These are phyloP conservation scores for Trichophyton rubrum DNA, from an alignment of 2,329 filamentous ascomycete species.

Conservation along the genomic window DNA sequence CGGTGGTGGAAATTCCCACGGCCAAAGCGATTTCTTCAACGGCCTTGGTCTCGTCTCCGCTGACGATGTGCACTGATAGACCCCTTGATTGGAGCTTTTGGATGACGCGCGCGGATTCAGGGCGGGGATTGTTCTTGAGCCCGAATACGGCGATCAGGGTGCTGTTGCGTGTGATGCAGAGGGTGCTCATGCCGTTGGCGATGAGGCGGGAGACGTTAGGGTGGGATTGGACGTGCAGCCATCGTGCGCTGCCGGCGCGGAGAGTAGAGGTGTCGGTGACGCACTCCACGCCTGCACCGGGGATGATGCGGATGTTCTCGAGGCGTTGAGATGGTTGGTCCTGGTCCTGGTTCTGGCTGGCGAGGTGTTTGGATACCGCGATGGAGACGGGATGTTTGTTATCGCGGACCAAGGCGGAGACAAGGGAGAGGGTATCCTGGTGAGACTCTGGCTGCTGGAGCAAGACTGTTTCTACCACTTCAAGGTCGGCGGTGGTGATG, in stretches of 20 bases:
- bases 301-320: slow-evolving; percentile 16
- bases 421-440: slow-evolving; percentile 15
- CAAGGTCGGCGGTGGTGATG: slow-evolving; percentile 48
- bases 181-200: slow-evolving; percentile 37
- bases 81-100: slow-evolving; percentile 36
- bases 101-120: slow-evolving; percentile 41
- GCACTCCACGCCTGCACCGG: slow-evolving; percentile 23
- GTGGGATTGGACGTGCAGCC: slow-evolving; percentile 25
- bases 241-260: slow-evolving; percentile 22
- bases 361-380: slow-evolving; percentile 36
- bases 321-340: slow-evolving; percentile 5
- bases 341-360: not conserved
- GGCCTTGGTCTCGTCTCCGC: slow-evolving; percentile 42
- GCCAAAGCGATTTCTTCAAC: slow-evolving; percentile 37
- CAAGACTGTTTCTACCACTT: slow-evolving; percentile 25
- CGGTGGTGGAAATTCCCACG: slow-evolving; percentile 27
- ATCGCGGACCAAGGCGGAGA: slow-evolving; percentile 31
- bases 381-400: slow-evolving; percentile 43
- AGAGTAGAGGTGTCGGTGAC: slow-evolving; percentile 11
- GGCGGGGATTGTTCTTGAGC: slow-evolving; percentile 37
- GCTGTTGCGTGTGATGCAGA: slow-evolving; percentile 44
- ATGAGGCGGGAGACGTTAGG: slow-evolving; percentile 25
- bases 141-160: slow-evolving; percentile 38
- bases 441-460: slow-evolving; percentile 1
- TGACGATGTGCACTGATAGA: slow-evolving; percentile 44